These are phyloP conservation scores for Stachybotrys chartarum DNA, from an alignment of 2,329 filamentous ascomycete genomes.

Conservation along the genomic window DNA sequence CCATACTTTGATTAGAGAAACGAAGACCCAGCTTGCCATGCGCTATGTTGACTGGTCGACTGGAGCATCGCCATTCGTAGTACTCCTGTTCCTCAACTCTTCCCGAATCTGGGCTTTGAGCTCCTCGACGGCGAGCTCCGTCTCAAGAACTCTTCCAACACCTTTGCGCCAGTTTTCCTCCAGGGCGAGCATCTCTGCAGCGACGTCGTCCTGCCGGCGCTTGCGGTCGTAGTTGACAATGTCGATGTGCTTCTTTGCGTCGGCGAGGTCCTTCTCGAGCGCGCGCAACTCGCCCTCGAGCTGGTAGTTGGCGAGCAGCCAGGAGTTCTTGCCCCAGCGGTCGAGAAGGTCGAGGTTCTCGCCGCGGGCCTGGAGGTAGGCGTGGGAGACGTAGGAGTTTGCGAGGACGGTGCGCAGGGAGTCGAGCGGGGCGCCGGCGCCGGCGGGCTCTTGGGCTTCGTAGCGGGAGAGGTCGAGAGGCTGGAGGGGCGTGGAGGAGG, in stretches of 20 bases:
- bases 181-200: constrained; percentile 64
- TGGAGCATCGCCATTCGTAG: not conserved
- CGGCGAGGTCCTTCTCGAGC: constrained; percentile 69
- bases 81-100: constrained; percentile 36
- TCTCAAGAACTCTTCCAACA: constrained; percentile 74
- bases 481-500: constrained; percentile 30
- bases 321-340: constrained; percentile 78
- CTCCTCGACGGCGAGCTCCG: constrained; percentile 74
- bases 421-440: constrained; percentile 13
- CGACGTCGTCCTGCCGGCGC: constrained; percentile 61
- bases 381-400: constrained; percentile 38
- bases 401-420: constrained; percentile 58
- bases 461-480: constrained; percentile 71
- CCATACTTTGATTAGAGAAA: too few relatives aligned
- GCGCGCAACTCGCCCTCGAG: constrained; percentile 59
- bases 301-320: constrained; percentile 79
- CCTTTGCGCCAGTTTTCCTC: constrained; percentile 76
- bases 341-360: constrained; percentile 66
- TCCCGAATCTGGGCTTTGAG: constrained; percentile 61
- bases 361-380: constrained; percentile 45
- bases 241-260: constrained; percentile 62
- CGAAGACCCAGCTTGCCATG: not conserved
- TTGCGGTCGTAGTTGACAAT: constrained; percentile 64
- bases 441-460: constrained; percentile 57
- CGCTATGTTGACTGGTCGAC: not conserved